A percentile compares a stretch with the other conserved stretches of the same genome.
Evolutionary conservation across 768 basidiomycete species (phyloP).

Genomic region (Mycena indigotica): DNA sequence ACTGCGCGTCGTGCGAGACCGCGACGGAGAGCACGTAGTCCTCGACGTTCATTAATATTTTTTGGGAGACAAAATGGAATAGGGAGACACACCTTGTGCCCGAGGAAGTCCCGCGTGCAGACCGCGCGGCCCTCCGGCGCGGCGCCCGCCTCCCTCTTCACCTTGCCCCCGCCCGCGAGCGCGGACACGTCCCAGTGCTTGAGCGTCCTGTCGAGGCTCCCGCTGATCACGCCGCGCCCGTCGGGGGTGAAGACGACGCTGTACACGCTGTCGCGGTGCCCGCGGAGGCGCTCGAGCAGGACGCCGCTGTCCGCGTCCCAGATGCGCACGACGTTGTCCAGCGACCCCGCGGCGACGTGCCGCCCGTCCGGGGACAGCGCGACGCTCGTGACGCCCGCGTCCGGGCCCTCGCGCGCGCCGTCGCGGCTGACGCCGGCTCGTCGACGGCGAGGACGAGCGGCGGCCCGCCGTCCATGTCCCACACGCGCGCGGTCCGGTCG

Average conservation of each 20-base stretch:
- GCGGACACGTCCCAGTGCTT: constrained; percentile 87
- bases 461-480: constrained; percentile 29
- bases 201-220: constrained; percentile 86
- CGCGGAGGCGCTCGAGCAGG: constrained; percentile 73
- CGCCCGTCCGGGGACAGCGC: constrained; percentile 63
- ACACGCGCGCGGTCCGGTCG: constrained; percentile 40
- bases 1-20: constrained; percentile 87
- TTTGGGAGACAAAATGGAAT: not conserved
- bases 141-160: constrained; percentile 50
- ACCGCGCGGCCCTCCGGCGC: constrained; percentile 38
- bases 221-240: constrained; percentile 87
- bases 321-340: constrained; percentile 66
- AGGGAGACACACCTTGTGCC: constrained; percentile 65
- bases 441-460: constrained; percentile 23
- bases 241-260: constrained; percentile 92
- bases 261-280: constrained; percentile 85
- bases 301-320: constrained; percentile 61
- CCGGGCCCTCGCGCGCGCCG: constrained; percentile 25
- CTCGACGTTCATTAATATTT: constrained; percentile 13
- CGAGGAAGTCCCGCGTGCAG: constrained; percentile 74
- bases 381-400: constrained; percentile 62
- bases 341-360: constrained; percentile 44
- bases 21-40: constrained; percentile 34
- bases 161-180: constrained; percentile 61
- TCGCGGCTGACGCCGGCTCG: constrained; percentile 7